phyloP scores from a whole-genome alignment of 1,284 basidiomycete species.

The Pyrrhoderma noxium region DNA sequence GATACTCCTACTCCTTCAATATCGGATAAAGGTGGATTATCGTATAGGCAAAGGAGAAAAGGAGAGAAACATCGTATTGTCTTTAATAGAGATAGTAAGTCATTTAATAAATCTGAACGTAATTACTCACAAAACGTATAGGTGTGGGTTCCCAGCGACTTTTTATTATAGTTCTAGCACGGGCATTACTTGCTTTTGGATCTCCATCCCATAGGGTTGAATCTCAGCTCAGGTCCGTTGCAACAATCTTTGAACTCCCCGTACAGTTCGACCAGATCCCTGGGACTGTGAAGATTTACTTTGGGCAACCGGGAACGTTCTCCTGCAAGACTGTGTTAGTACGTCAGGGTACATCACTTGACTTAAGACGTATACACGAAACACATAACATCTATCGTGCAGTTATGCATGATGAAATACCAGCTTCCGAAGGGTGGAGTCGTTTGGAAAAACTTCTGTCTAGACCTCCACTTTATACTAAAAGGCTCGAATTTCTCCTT shows the following conservation, averaged over 20 bases:
- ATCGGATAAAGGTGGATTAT: too few species aligned
- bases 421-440: slow-evolving; percentile 60
- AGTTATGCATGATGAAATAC: slow-evolving; percentile 81
- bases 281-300: slow-evolving; percentile 75
- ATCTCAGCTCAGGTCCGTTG: slow-evolving; percentile 63
- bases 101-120: too few species aligned
- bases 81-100: too few species aligned
- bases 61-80: too few species aligned
- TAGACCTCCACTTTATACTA: slow-evolving; percentile 52
- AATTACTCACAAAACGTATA: too few species aligned
- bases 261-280: slow-evolving; percentile 79
- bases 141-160: too few species aligned
- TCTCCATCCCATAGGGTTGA: slow-evolving; percentile 68
- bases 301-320: slow-evolving; percentile 71
- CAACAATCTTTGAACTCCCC: slow-evolving; percentile 75
- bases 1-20: too few species aligned
- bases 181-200: slow-evolving; percentile 62
- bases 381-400: slow-evolving; percentile 70
- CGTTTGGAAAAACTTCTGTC: slow-evolving; percentile 42
- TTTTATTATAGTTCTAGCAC: slow-evolving; percentile 57
- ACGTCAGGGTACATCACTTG: slow-evolving; percentile 65
- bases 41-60: too few species aligned
- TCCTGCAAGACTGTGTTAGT: slow-evolving; percentile 79
- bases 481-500: slow-evolving; percentile 32
- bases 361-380: slow-evolving; percentile 69